Base-by-base conservation (phyloP, 2,329 filamentous ascomycete genomes). In the Leptoxyphium fumago region DNA sequence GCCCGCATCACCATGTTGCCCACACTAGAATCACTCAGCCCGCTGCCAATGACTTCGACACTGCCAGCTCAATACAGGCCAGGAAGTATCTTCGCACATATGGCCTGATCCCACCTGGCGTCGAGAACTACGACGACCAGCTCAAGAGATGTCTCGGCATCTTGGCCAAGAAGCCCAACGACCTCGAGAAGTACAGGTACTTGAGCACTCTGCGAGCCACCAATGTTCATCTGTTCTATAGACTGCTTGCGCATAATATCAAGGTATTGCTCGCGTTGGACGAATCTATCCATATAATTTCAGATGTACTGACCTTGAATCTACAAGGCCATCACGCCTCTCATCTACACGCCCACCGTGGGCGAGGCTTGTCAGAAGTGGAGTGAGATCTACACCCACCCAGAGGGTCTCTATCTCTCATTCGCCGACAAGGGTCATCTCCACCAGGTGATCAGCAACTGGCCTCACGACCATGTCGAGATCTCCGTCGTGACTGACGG, bases 401-500 rank as follows among this genome's bases (percentile, higher is more conserved):
- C 91, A 17, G 91, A 96, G 72, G 87, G 83, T 52, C 76, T 96
- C 66, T 98, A 96, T 70, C 84, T 98, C 52, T 95, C 88, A 48
- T 95, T 85, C 67, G 84, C 86, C 66, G 89, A 98, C 71, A 80
- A 84, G 52, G 91, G 88, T 60, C 86, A 89, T 49, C 84, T 96
- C 51, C 78, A 79, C 57, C 81, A 83, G 39, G 88, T 96, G 62
- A 79, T 96, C 52, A 73, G 79, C 60, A 96, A 96, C 66, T 98
- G 91, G 91, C 87, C 86, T 26, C 82, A 91, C 51, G 78, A 86
- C 52, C 32, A 36, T 36, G 89, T 94, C 29, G 86, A 95, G 64
- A 98, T 98, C 61, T 94, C 87, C 59, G 88, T 94, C 61, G 81
- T 98, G 55, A 96, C 91, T 13, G 91, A 98, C 63, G 91, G 91